Evolutionary conservation across 2,329 filamentous ascomycete genomes (phyloP).

Genomic region (Cladosporium colombiae): DNA sequence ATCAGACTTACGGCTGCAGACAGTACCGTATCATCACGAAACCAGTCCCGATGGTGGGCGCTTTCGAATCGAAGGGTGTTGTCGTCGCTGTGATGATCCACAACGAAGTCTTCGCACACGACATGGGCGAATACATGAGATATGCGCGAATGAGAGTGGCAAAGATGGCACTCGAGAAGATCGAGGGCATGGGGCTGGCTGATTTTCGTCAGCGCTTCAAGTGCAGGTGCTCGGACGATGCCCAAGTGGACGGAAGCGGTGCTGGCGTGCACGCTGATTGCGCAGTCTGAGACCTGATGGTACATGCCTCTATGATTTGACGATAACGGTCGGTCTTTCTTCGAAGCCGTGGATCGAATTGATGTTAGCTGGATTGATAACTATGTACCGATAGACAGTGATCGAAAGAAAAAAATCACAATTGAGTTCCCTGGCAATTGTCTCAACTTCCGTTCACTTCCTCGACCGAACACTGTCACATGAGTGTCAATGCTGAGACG

Average conservation of each 20-base stretch:
- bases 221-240: conserved; percentile 59
- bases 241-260: background rate
- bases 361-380: background rate
- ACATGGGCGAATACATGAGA: conserved; percentile 61
- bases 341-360: background rate
- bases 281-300: background rate
- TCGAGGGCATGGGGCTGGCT: conserved; percentile 53
- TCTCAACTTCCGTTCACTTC: background rate
- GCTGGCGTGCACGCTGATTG: background rate
- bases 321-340: background rate
- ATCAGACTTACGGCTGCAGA: conserved; percentile 64
- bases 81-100: conserved; percentile 78
- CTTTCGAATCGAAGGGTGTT: conserved; percentile 48
- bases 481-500: too few relatives aligned
- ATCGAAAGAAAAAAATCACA: background rate
- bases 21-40: conserved; percentile 59
- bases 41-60: conserved; percentile 53
- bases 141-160: conserved; percentile 73
- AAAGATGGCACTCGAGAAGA: conserved; percentile 54
- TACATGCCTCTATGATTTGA: background rate
- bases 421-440: background rate
- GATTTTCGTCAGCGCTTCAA: conserved; percentile 62
- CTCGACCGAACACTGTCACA: too few relatives aligned
- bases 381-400: background rate
- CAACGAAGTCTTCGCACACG: conserved; percentile 63